A percentile compares a stretch with the other conserved stretches of the same genome.
Conservation (phyloP, 2,329 filamentous ascomycete species). For the Drechslerella coelobrocha region DNA sequence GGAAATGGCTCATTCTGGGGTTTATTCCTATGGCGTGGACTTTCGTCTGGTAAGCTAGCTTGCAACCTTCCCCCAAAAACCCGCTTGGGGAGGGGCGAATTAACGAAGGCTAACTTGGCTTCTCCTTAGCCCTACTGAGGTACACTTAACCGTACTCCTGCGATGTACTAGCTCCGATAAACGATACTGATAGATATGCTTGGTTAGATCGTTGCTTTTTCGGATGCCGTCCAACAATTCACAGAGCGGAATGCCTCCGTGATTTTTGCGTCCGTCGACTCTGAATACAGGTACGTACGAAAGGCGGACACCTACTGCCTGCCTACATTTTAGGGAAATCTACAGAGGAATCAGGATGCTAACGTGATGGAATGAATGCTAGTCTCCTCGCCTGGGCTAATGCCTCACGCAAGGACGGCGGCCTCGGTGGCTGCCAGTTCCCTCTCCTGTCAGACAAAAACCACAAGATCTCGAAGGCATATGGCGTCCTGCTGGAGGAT, state of each 20-base stretch:
- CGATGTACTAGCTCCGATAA: too few species aligned
- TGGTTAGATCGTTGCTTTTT: conserved; percentile 72
- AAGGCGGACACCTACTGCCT: too few species aligned
- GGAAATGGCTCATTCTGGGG: conserved; percentile 69
- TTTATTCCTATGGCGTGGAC: conserved; percentile 74
- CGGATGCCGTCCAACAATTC: conserved; percentile 68
- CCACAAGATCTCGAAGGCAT: conserved; percentile 67
- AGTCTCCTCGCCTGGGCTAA: conserved; percentile 67
- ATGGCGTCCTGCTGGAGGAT: conserved; percentile 70
- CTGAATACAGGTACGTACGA: conserved; percentile 61
- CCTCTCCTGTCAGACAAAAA: conserved; percentile 70
- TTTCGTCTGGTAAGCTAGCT: conserved; percentile 64
- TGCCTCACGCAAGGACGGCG: conserved; percentile 67
- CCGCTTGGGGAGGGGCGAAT: neutral
- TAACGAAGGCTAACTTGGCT: conserved; percentile 4
- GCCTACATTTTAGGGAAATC: too few species aligned
- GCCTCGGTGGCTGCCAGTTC: conserved; percentile 68
- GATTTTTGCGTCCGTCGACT: conserved; percentile 69
- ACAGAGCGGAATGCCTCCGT: conserved; percentile 67
- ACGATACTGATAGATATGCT: too few species aligned
- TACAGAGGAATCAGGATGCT: too few species aligned
- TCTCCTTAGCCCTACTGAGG: conserved; percentile 6
- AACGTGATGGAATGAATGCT: conserved; percentile 56
- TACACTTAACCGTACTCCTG: too few species aligned
- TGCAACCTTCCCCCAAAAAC: neutral